Conservation (phyloP, 768 basidiomycete species). For the Podaxis sp. region DNA sequence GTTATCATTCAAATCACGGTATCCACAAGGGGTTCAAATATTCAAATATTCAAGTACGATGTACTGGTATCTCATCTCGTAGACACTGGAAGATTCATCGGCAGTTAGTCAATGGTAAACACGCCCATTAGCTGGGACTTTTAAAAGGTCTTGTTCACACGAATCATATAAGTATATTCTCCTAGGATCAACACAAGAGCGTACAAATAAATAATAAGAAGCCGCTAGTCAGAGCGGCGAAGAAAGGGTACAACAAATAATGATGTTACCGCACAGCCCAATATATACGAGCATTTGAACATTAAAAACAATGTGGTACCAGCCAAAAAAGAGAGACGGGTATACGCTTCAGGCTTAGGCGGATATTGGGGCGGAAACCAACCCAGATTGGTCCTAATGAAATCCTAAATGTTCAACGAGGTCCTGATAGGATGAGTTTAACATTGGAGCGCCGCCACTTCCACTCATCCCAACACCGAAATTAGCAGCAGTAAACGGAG, state of each 20-base stretch:
- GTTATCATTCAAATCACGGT: background rate
- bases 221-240: background rate
- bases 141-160: background rate
- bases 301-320: background rate
- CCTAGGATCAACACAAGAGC: background rate
- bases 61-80: too few relatives aligned
- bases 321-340: background rate
- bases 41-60: background rate
- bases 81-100: background rate
- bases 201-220: background rate
- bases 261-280: background rate
- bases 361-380: background rate
- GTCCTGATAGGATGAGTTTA: slow-evolving; percentile 65
- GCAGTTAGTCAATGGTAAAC: background rate
- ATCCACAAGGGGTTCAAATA: background rate
- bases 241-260: background rate
- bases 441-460: slow-evolving; percentile 21
- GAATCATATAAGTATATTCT: background rate
- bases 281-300: background rate
- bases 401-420: slow-evolving; percentile 70
- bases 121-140: background rate
- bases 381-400: slow-evolving; percentile 16
- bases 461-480: slow-evolving; percentile 7
- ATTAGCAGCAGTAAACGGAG: slow-evolving; percentile 9
- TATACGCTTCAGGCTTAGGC: background rate